Base-by-base conservation (phyloP, 306 rosid species). In the Trifolium repens region DNA sequence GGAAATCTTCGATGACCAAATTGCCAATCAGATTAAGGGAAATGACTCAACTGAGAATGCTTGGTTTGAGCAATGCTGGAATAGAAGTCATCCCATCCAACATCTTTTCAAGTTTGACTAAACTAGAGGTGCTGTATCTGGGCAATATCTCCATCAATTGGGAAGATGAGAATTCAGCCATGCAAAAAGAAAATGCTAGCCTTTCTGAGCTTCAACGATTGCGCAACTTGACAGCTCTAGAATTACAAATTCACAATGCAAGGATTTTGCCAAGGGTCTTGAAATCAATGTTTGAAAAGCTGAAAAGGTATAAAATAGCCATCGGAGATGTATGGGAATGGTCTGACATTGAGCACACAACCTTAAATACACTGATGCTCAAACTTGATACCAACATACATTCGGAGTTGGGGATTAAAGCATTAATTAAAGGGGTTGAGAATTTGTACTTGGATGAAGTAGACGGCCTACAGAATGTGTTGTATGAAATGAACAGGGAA, bases 271-370 rank as follows among this genome's bases (percentile, higher is more conserved):
- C 68, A 62, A 62, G 24, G 3, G 24, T 34, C 24, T 15, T 62
- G 6, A 13, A 35, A 3, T 34, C 10, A 11, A 35, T 35, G 26
- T 62, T 62, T 62, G 68, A 62, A 40, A 62, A 62, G 24, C 68
- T 62, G 26, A 0, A 14, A 34, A 34, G 26, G 2, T 62, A 62
- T 34, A 62, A 62, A 34, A 62, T 62, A 62, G 46, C 24, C 27
- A 65, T 65, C 2, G 70, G 70, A 40, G 27, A 40, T 35, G 52
- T 65, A 4, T 65, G 70, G 70, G 70, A 65, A 11, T 65, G 70
- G 70, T 65, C 70, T 17, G 52, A 65, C n/a, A 40, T 65, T 10
- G 1, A 39, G 9, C 32, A 17, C 10, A 49, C 4, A 65, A 40
- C 34, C 34, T 39, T 17, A 9, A 65, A 65, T 2, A 65, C 70